Evolutionary conservation across 768 basidiomycete genomes (phyloP), one percentile per base, ranked within the genome.

Genomic region (Favolaschia claudopus): DNA sequence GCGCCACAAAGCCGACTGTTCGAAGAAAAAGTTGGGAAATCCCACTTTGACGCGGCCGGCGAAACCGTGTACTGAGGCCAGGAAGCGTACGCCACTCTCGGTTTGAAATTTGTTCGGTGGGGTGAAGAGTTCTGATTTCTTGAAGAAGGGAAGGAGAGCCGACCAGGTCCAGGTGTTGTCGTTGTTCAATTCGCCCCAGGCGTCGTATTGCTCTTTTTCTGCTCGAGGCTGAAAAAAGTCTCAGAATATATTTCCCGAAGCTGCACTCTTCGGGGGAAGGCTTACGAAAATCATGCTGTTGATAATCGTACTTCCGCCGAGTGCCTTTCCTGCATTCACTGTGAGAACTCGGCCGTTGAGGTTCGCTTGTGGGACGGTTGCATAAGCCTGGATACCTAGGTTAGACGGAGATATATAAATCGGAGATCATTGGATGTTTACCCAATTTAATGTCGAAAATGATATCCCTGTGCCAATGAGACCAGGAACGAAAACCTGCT

Each of bases 301-400:
- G 55, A 87, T 79, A 7, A 85, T 81, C 8, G 85, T 82, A 9
- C 81, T 82, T 1, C 87, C 87, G 45, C 88, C 87, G 24, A 89
- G 76, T 15, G 82, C 81, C 66, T 85, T 86, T 3, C 74, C 74
- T 2, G 74, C 74, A 32, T 66, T 65, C 13, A 76, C 64, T 2
- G 73, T 62, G 19, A 83, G 57, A 7, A 58, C 66, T 15, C 83
- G 74, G 57, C 78, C 76, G 43, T 69, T 70, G 8, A 80, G 72
- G 40, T 78, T 67, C 0, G 71, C 55, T 64, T 86, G 84, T 0
- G 79, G 74, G 4, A 76, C 72, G 13, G 82, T 82, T 27, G 67
- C 59, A 73, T 81, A 85, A 19, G 73, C 70, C 60, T 61, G 25
- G 2, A 9, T 2, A 22, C 19, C 24, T 34, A 12, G 29, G 13